Evolutionary conservation across 169 alveolate genomes (phyloP).

Genomic region (Neospora caninum): DNA sequence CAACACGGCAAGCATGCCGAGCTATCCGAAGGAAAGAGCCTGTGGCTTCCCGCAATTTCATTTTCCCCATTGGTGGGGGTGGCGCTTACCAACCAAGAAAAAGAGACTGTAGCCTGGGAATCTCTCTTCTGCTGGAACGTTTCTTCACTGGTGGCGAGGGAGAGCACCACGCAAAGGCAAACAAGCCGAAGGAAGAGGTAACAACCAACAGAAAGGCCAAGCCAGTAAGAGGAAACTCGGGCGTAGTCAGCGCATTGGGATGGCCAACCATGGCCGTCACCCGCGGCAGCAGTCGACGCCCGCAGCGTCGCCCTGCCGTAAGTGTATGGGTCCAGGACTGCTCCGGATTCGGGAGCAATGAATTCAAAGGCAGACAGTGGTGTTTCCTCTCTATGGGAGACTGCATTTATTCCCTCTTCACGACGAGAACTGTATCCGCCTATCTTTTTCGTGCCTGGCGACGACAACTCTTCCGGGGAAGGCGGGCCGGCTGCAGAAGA

Average conservation of each 20-base stretch:
- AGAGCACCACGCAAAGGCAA: not conserved
- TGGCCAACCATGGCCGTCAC: not conserved
- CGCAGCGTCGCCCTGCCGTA: not conserved
- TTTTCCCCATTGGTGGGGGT: too few relatives aligned
- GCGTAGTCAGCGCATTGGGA: not conserved
- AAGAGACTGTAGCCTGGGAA: not conserved
- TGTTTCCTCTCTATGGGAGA: not conserved
- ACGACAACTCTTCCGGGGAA: not conserved
- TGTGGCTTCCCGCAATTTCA: too few relatives aligned
- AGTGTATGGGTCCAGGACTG: constrained; percentile 19
- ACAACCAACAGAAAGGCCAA: not conserved
- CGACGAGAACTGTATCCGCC: not conserved
- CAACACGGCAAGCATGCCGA: too few relatives aligned
- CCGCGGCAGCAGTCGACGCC: not conserved
- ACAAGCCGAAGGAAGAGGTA: not conserved
- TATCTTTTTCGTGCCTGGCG: not conserved
- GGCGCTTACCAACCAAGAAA: not conserved
- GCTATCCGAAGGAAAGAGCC: too few relatives aligned
- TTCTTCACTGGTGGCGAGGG: not conserved
- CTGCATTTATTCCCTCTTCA: not conserved
- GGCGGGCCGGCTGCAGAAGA: not conserved
- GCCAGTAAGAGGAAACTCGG: not conserved
- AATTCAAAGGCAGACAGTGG: not conserved
- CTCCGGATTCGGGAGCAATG: not conserved
- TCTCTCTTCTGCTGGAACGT: not conserved